Conservation (phyloP, 2,329 filamentous ascomycete species). For the Monilinia fructicola region DNA sequence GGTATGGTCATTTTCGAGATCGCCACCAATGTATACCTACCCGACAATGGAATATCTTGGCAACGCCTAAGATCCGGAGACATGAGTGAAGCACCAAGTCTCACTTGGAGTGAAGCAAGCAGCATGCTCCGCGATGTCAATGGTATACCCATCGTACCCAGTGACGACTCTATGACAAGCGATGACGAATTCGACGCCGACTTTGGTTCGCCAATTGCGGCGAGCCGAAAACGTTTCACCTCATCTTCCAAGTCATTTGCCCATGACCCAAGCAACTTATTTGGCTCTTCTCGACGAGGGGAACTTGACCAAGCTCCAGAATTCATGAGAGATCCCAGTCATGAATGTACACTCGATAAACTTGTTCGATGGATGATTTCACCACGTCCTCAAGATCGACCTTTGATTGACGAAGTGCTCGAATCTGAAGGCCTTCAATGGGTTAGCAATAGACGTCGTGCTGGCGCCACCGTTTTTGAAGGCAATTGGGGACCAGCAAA, state of each 20-base stretch:
- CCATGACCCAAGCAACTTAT: slow-evolving; percentile 41
- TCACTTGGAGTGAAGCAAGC: slow-evolving; percentile 77
- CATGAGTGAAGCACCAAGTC: slow-evolving; percentile 80
- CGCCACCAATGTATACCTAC: slow-evolving; percentile 88
- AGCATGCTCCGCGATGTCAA: slow-evolving; percentile 72
- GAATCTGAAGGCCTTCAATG: slow-evolving; percentile 73
- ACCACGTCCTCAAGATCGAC: slow-evolving; percentile 70
- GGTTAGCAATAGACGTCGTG: slow-evolving; percentile 73
- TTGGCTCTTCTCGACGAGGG: slow-evolving; percentile 46
- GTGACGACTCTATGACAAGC: slow-evolving; percentile 41
- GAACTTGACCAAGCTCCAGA: slow-evolving; percentile 67
- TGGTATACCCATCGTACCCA: slow-evolving; percentile 59
- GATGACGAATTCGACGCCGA: slow-evolving; percentile 44
- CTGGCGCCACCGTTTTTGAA: slow-evolving; percentile 92
- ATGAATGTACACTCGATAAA: slow-evolving; percentile 75
- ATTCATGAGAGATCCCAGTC: slow-evolving; percentile 81
- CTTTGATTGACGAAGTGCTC: slow-evolving; percentile 72
- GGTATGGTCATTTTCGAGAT: slow-evolving; percentile 94
- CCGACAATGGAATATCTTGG: slow-evolving; percentile 91
- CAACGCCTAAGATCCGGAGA: slow-evolving; percentile 85
- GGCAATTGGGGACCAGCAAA: slow-evolving; percentile 89
- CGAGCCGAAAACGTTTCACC: slow-evolving; percentile 36
- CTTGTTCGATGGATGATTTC: slow-evolving; percentile 87
- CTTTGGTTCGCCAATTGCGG: slow-evolving; percentile 43
- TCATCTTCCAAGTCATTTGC: slow-evolving; percentile 38